Conservation (phyloP, 2,329 filamentous ascomycete species). For the Pseudopyrenochaeta lycopersici region DNA sequence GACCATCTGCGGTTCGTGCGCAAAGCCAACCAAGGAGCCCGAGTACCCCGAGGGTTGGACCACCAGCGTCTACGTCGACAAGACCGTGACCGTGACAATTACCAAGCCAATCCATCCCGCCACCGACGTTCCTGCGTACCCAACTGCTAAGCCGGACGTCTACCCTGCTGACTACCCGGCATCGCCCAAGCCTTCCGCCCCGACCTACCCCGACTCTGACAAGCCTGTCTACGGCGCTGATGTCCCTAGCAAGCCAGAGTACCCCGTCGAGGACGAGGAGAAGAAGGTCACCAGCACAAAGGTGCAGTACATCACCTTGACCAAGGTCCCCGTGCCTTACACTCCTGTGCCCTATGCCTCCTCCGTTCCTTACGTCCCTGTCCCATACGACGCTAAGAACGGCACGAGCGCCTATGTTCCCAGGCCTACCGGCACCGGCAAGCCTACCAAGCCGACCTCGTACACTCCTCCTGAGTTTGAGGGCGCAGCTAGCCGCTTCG, state of each 20-base stretch:
- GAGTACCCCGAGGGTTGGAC: slow-evolving; percentile 43
- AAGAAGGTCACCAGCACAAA: slow-evolving; percentile 13
- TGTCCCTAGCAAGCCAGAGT: slow-evolving; percentile 10
- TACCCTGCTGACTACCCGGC: slow-evolving; percentile 16
- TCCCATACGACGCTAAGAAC: slow-evolving; percentile 7
- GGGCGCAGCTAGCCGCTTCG: slow-evolving; percentile 34
- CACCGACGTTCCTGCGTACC: slow-evolving; percentile 26
- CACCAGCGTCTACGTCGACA: slow-evolving; percentile 41
- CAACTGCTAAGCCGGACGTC: slow-evolving; percentile 10
- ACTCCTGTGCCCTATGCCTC: slow-evolving; percentile 8
- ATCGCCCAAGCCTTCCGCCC: slow-evolving; percentile 14
- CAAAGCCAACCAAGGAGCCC: slow-evolving; percentile 24
- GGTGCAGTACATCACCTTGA: slow-evolving; percentile 28
- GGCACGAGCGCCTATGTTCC: slow-evolving; percentile 17
- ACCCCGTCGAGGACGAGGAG: slow-evolving; percentile 14
- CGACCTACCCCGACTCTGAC: neutral
- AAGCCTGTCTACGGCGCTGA: slow-evolving; percentile 10
- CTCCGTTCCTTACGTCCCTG: slow-evolving; percentile 15
- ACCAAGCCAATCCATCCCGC: slow-evolving; percentile 38
- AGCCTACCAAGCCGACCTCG: slow-evolving; percentile 18
- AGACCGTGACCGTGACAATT: slow-evolving; percentile 41
- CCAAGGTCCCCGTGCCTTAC: slow-evolving; percentile 29
- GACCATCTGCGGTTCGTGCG: slow-evolving; percentile 35
- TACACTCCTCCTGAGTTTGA: slow-evolving; percentile 28
- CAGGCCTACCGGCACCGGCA: slow-evolving; percentile 20